phyloP scores from a whole-genome alignment of 2,329 filamentous ascomycete species.

The Fusarium camptoceras region DNA sequence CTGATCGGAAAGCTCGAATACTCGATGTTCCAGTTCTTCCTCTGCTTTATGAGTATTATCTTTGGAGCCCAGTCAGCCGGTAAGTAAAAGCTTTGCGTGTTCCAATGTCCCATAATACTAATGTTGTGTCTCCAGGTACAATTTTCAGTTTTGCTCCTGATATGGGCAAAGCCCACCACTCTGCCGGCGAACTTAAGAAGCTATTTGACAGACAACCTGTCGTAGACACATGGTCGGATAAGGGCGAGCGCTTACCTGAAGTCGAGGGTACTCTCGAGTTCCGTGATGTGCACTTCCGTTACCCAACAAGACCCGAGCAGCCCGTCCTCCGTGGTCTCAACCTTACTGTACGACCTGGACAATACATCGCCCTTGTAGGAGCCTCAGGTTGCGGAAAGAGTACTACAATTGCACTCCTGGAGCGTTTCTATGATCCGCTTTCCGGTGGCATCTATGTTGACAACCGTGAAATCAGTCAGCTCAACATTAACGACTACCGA shows the following conservation, averaged over 20 bases:
- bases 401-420: constrained; percentile 90
- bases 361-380: constrained; percentile 92
- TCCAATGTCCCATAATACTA: not conserved
- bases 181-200: constrained; percentile 81
- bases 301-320: constrained; percentile 90
- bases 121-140: constrained; percentile 85
- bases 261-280: constrained; percentile 88
- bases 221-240: constrained; percentile 84
- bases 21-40: constrained; percentile 86
- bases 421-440: constrained; percentile 94
- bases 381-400: constrained; percentile 94
- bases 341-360: constrained; percentile 77
- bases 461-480: constrained; percentile 79
- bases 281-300: constrained; percentile 92
- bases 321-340: constrained; percentile 90
- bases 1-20: constrained; percentile 80
- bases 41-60: constrained; percentile 88
- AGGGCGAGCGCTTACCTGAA: constrained; percentile 70
- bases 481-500: constrained; percentile 90
- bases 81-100: not conserved
- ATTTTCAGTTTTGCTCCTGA: constrained; percentile 92
- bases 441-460: constrained; percentile 85
- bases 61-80: constrained; percentile 89
- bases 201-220: constrained; percentile 85
- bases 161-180: constrained; percentile 91